A percentile compares a stretch with the other conserved stretches of the same genome.
Evolutionary conservation across 176 grass and related monocot species (phyloP).

Genomic region (Zea mays): Zm-B73-REFERENCE-NAM-5.0 NC_050105.1:31497501-31498000

Average conservation of each 20-base stretch:
- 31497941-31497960: not conserved
- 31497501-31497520: not conserved
- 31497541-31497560: not conserved
- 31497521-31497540: not conserved
- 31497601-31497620: too few relatives aligned
- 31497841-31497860: not conserved
- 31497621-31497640: not conserved
- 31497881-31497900: not conserved
- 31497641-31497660: not conserved
- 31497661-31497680: not conserved
- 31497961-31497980: not conserved
- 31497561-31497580: not conserved
- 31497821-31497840: not conserved
- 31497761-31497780: not conserved
- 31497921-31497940: not conserved
- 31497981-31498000: not conserved
- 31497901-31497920: too few relatives aligned
- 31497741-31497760: not conserved
- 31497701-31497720: not conserved
- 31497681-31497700: not conserved
- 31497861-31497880: not conserved
- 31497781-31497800: not conserved
- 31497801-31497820: not conserved
- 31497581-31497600: not conserved
- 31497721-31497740: not conserved